Evolutionary conservation across 2,329 filamentous ascomycete genomes (phyloP), one percentile per base, ranked within the genome.

Genomic region (Microdochium nivale): DNA sequence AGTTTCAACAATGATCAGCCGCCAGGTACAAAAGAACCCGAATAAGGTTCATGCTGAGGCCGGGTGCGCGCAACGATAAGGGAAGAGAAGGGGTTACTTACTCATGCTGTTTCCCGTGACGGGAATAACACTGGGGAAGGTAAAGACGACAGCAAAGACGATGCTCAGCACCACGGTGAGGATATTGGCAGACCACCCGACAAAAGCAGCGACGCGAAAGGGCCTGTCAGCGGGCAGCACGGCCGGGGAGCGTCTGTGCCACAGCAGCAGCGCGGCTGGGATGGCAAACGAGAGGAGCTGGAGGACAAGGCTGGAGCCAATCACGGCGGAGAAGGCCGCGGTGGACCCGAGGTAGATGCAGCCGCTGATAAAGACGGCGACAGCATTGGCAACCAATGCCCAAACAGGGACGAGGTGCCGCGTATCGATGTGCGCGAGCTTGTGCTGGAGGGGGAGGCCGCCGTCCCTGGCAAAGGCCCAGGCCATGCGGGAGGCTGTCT

Each of bases 401-500:
- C n/a, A 37, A 19, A 37, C 33, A 4, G 33, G 33, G 13, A 37
- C n/a, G 49, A 1, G 61, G 52, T 53, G 40, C 13, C 27, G 14
- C 1, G 25, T 11, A 8, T 53, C 21, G 32, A 49, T 25, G 27
- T 14, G 19, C 13, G 47, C 48, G 16, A 55, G 44, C 16, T 50
- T 35, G 5, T 19, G 8, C 10, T 48, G 49, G 1, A 30, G 25
- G 32, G 53, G 21, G 13, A 50, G 27, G 16, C 51, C 53, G 33
- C 53, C 52, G 43, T 55, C 53, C 24, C 53, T 44, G 2, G 61
- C 63, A 32, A 65, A 60, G 14, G 59, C 55, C 64, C 63, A 65
- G 11, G 63, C 64, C 4, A 67, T 49, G 10, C 62, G 58, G 7
- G 62, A 58, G 2, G 60, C 58, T 2, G 59, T 62, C 50, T 64